Evolutionary conservation across 2,329 filamentous ascomycete species (phyloP).

Genomic region (Ophiobolus disseminans): DNA sequence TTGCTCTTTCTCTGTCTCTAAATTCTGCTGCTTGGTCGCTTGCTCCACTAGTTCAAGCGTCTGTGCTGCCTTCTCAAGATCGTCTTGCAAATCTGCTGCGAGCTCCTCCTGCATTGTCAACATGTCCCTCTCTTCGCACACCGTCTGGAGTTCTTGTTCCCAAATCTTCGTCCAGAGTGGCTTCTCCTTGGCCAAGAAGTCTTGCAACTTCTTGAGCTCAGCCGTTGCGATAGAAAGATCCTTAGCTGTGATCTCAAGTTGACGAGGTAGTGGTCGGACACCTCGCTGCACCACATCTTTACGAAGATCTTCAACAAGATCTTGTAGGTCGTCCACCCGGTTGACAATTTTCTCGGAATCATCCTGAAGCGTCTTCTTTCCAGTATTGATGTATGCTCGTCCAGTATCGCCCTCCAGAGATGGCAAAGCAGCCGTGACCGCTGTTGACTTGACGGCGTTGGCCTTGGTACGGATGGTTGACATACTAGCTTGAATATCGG

Average conservation of each 20-base stretch:
- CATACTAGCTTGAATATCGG: constrained; percentile 90
- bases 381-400: constrained; percentile 81
- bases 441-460: constrained; percentile 76
- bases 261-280: constrained; percentile 86
- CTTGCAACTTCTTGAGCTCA: constrained; percentile 92
- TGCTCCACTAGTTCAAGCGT: constrained; percentile 96
- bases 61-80: constrained; percentile 91
- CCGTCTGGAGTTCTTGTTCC: constrained; percentile 95
- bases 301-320: constrained; percentile 92
- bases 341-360: constrained; percentile 91
- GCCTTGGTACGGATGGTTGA: constrained; percentile 81
- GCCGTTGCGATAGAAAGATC: constrained; percentile 82
- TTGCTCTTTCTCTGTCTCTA: constrained; percentile 71
- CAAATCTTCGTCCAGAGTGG: constrained; percentile 99
- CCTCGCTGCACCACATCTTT: constrained; percentile 96
- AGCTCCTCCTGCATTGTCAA: constrained; percentile 96
- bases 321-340: constrained; percentile 95
- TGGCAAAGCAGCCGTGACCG: constrained; percentile 73
- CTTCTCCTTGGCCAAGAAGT: constrained; percentile 89
- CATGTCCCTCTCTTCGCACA: constrained; percentile 94
- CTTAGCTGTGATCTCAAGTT: constrained; percentile 87
- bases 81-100: constrained; percentile 88
- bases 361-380: constrained; percentile 83
- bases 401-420: constrained; percentile 79
- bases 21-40: constrained; percentile 92